Percentiles rank a stretch among this genome's conserved stretches.
Evolutionary conservation across 139 green algal genomes (phyloP).

Genomic region (Klebsormidium nitens): DNA sequence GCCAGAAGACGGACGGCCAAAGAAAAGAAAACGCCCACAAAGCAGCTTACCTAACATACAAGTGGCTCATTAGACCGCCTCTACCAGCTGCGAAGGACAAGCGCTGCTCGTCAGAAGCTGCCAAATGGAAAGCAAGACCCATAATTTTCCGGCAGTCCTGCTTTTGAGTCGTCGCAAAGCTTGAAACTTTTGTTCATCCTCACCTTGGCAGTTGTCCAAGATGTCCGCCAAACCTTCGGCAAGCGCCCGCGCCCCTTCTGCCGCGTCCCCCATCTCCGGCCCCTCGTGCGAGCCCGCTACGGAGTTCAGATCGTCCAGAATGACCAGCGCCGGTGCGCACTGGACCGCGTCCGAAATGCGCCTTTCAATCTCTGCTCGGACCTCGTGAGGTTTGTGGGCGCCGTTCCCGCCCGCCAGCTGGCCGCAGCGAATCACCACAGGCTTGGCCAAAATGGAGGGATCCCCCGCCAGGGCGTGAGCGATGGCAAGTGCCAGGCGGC

Average conservation of each 20-base stretch:
- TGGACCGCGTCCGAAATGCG: slow-evolving; percentile 46
- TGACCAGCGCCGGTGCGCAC: slow-evolving; percentile 60
- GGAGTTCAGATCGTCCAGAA: slow-evolving; percentile 77
- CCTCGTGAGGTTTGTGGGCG: no score
- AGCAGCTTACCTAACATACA: no score
- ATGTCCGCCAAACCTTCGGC: slow-evolving; percentile 18
- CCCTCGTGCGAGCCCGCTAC: slow-evolving; percentile 46
- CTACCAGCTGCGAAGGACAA: no score
- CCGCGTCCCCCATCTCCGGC: slow-evolving; percentile 12
- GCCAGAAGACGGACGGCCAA: no score
- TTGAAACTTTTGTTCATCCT: no score
- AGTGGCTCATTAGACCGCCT: no score
- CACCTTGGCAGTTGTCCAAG: slow-evolving; percentile 34
- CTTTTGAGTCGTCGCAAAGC: no score
- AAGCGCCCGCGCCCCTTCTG: slow-evolving; percentile 2
- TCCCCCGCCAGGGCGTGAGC: slow-evolving; percentile 23
- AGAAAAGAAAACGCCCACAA: no score
- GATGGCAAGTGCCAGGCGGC: slow-evolving; percentile 40
- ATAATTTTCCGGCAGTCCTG: no score
- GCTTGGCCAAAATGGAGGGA: slow-evolving; percentile 29
- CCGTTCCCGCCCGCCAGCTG: slow-evolving; percentile 41
- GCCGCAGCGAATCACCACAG: slow-evolving; percentile 49
- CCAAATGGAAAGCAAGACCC: no score
- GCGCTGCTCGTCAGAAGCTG: no score
- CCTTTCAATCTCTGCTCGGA: slow-evolving; percentile 31